These are phyloP conservation scores for Phytopythium sindhum DNA, from an alignment of 352 stramenopile species.

Conservation along the genomic window DNA sequence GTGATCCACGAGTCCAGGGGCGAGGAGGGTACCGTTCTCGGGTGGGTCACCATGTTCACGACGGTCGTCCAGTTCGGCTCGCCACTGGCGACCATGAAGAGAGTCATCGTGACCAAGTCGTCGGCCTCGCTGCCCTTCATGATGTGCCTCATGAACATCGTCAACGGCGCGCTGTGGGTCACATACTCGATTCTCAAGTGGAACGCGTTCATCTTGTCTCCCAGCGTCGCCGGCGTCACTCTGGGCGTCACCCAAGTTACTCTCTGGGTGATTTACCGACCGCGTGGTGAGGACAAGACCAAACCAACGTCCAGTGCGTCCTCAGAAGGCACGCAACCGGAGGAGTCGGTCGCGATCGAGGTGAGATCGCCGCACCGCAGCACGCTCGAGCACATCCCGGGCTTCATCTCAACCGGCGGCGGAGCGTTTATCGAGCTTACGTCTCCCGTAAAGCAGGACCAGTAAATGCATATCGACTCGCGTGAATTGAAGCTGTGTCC, in stretches of 20 bases:
- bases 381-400: constrained; percentile 1
- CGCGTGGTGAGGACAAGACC: not conserved
- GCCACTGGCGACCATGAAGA: constrained; percentile 20
- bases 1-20: constrained; percentile 5
- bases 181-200: constrained; percentile 20
- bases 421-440: not conserved
- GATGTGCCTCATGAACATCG: constrained; percentile 26
- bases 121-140: constrained; percentile 23
- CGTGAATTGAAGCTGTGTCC: not conserved
- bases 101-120: constrained; percentile 20
- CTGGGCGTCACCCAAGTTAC: constrained; percentile 20
- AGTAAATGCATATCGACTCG: not conserved
- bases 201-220: constrained; percentile 23
- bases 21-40: constrained; percentile 14
- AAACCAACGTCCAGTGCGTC: not conserved
- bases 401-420: not conserved
- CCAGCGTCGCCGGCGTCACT: constrained; percentile 14
- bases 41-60: constrained; percentile 19
- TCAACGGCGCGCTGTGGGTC: constrained; percentile 31
- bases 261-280: constrained; percentile 23
- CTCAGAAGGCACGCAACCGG: not conserved
- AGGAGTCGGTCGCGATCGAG: constrained; percentile 1
- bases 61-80: constrained; percentile 23
- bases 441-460: not conserved
- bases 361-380: not conserved